phyloP scores from a whole-genome alignment of 306 rosid genomes.

The Styphnolobium japonicum region DNA sequence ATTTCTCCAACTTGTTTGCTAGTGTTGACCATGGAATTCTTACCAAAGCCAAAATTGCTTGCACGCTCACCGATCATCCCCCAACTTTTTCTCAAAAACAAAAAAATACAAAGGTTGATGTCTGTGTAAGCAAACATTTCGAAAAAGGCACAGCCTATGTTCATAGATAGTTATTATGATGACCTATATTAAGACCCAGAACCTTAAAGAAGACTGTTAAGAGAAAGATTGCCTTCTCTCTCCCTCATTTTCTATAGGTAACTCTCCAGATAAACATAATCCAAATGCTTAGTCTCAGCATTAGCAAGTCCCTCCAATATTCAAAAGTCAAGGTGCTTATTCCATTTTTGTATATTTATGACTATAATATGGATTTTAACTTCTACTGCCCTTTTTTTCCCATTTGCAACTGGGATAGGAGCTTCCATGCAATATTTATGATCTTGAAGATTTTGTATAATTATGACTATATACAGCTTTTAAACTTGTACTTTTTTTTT shows the following conservation, averaged over 20 bases:
- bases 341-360: neutral
- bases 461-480: neutral
- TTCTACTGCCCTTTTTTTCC: too few species aligned
- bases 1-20: neutral
- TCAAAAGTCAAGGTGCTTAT: neutral
- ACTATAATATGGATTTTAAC: neutral
- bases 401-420: too few species aligned
- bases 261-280: neutral
- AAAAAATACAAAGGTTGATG: neutral
- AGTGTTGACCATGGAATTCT: neutral
- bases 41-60: neutral
- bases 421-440: neutral
- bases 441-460: neutral
- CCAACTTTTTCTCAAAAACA: neutral
- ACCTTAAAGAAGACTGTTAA: neutral
- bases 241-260: neutral
- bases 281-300: neutral
- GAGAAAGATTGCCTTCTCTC: neutral
- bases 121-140: neutral
- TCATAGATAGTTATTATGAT: neutral
- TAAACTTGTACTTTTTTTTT: neutral
- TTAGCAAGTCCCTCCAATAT: neutral
- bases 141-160: neutral
- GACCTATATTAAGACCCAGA: neutral
- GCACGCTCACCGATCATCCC: neutral